Conservation (phyloP, 352 stramenopile genomes). For the Pythium biforme region DNA sequence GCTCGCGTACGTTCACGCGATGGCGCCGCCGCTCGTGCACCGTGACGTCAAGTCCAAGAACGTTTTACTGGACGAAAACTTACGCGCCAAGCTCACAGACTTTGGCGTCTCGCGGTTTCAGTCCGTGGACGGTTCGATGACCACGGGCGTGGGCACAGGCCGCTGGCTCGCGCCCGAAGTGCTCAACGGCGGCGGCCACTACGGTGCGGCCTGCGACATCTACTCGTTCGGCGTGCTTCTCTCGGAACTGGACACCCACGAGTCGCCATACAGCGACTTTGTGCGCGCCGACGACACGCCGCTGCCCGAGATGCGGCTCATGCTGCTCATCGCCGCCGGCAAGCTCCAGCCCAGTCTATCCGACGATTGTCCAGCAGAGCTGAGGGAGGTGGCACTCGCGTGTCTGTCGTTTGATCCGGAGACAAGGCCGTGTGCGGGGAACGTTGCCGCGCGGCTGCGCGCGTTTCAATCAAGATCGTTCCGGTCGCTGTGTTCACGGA, state of each 20-base stretch:
- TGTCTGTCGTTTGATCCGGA: neutral
- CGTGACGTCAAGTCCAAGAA: slow-evolving; percentile 44
- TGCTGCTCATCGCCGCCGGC: slow-evolving; percentile 10
- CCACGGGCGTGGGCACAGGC: slow-evolving; percentile 25
- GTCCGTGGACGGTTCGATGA: slow-evolving; percentile 25
- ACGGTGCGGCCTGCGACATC: slow-evolving; percentile 24
- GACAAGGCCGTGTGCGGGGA: neutral
- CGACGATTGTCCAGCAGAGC: neutral
- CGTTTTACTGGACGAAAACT: slow-evolving; percentile 27
- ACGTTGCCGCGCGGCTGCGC: neutral
- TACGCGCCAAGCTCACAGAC: slow-evolving; percentile 32
- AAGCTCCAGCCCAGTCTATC: slow-evolving; percentile 16
- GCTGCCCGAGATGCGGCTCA: slow-evolving; percentile 20
- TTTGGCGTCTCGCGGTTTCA: slow-evolving; percentile 30
- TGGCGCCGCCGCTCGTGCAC: slow-evolving; percentile 25
- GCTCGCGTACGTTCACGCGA: slow-evolving; percentile 27
- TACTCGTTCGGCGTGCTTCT: slow-evolving; percentile 37
- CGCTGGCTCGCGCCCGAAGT: slow-evolving; percentile 33
- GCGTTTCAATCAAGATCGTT: neutral
- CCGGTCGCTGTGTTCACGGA: neutral
- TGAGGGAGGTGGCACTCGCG: neutral
- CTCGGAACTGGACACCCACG: slow-evolving; percentile 24
- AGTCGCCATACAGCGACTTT: slow-evolving; percentile 13
- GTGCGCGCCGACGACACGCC: slow-evolving; percentile 9
- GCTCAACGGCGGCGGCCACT: slow-evolving; percentile 20